Evolutionary conservation across 2,329 filamentous ascomycete genomes (phyloP).

Genomic region (Fusarium piperis): DNA sequence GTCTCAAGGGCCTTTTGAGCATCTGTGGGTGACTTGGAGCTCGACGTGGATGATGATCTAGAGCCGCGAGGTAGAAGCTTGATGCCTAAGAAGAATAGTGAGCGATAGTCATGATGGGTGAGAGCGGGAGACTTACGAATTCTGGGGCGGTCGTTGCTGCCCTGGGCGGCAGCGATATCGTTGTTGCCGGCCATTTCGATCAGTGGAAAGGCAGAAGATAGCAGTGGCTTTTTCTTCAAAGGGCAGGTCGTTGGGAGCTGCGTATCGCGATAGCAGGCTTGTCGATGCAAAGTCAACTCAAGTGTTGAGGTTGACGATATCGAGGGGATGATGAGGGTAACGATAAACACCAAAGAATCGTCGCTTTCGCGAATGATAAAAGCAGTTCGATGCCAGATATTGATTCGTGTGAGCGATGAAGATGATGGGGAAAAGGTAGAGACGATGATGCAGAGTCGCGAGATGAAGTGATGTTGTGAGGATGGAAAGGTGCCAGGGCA

Average conservation of each 20-base stretch:
- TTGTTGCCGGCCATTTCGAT: background rate
- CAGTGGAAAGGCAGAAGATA: background rate
- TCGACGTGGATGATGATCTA: background rate
- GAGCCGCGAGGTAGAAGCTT: background rate
- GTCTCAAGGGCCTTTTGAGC: background rate
- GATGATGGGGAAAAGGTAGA: background rate
- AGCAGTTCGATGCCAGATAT: background rate
- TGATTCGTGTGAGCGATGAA: background rate
- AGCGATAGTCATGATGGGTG: background rate
- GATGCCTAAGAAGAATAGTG: background rate
- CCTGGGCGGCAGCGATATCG: background rate
- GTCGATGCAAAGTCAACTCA: background rate
- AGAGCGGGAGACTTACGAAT: background rate
- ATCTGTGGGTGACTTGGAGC: background rate
- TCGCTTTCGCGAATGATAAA: background rate
- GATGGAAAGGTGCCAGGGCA: background rate
- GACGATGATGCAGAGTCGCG: background rate
- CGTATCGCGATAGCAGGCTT: background rate
- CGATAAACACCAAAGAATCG: background rate
- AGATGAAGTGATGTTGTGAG: background rate
- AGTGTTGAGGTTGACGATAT: background rate
- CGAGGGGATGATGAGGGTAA: background rate
- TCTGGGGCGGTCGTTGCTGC: background rate
- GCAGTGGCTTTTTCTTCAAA: background rate
- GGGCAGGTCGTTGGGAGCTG: background rate